phyloP scores from a whole-genome alignment of 1,139 yeast species.

The Geotrichum carabidarum region DNA sequence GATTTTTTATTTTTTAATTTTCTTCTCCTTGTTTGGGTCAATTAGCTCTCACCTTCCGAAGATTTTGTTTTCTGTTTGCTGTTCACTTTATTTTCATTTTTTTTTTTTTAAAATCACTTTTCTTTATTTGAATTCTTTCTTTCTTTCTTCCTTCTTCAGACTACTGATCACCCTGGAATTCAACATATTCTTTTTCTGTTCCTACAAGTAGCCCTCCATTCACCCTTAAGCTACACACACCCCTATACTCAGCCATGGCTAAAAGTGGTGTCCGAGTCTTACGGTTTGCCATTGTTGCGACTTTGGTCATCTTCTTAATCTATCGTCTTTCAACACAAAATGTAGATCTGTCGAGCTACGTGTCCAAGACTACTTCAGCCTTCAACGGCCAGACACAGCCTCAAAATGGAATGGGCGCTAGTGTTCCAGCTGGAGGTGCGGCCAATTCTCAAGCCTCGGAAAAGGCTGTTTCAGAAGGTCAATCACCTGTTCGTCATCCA shows the following conservation, averaged over 20 bases:
- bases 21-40: no score
- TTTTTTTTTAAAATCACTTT: background rate
- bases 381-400: background rate
- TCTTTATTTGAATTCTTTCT: background rate
- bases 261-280: slow-evolving; percentile 36
- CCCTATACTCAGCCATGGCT: slow-evolving; percentile 29
- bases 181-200: background rate
- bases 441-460: background rate
- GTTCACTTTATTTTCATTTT: no score
- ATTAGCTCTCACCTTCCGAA: no score
- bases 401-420: slow-evolving; percentile 5
- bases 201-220: background rate
- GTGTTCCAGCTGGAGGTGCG: slow-evolving; percentile 5
- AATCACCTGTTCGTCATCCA: slow-evolving; percentile 10
- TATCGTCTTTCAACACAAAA: slow-evolving; percentile 36
- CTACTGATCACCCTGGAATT: background rate
- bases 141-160: background rate
- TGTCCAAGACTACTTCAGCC: slow-evolving; percentile 20
- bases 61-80: background rate
- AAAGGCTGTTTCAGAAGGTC: slow-evolving; percentile 2
- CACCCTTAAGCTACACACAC: background rate
- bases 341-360: slow-evolving; percentile 30
- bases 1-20: no score
- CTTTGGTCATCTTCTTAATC: slow-evolving; percentile 37
- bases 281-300: slow-evolving; percentile 39